Evolutionary conservation across 495 filamentous ascomycete species (phyloP).

Genomic region (Halenospora varia): DNA sequence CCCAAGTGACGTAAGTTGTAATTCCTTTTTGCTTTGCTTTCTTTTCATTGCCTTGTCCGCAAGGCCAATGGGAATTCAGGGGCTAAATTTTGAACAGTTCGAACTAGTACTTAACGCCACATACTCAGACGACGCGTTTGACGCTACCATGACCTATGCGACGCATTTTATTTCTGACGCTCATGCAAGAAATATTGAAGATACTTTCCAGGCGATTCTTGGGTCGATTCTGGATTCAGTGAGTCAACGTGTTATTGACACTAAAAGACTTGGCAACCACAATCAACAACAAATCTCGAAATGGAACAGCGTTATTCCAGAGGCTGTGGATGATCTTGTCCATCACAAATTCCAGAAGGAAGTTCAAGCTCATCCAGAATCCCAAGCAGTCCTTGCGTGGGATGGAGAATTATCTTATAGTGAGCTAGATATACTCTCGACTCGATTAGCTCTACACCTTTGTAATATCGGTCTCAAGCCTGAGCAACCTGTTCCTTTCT

Average conservation of each 20-base stretch:
- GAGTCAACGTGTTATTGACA: neutral
- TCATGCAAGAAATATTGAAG: neutral
- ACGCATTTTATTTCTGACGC: neutral
- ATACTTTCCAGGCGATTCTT: neutral
- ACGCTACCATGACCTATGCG: neutral
- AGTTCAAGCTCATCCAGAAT: slow-evolving; percentile 9
- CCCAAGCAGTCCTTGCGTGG: slow-evolving; percentile 23
- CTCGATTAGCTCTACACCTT: neutral
- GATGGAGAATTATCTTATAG: slow-evolving; percentile 33
- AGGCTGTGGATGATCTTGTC: slow-evolving; percentile 30
- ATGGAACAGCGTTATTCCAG: slow-evolving; percentile 16
- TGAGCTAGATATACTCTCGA: slow-evolving; percentile 13
- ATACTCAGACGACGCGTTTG: neutral
- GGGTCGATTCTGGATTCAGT: neutral
- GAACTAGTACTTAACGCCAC: neutral
- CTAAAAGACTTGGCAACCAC: neutral
- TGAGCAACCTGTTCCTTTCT: slow-evolving; percentile 14
- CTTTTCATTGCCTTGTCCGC: neutral
- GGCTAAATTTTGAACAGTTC: neutral
- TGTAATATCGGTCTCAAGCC: neutral
- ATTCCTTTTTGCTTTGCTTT: neutral
- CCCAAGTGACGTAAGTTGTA: neutral
- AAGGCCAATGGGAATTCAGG: neutral
- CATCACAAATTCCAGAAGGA: slow-evolving; percentile 47
- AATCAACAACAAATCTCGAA: neutral